Conservation (phyloP, 768 basidiomycete species). For the Lactarius tabidus region DNA sequence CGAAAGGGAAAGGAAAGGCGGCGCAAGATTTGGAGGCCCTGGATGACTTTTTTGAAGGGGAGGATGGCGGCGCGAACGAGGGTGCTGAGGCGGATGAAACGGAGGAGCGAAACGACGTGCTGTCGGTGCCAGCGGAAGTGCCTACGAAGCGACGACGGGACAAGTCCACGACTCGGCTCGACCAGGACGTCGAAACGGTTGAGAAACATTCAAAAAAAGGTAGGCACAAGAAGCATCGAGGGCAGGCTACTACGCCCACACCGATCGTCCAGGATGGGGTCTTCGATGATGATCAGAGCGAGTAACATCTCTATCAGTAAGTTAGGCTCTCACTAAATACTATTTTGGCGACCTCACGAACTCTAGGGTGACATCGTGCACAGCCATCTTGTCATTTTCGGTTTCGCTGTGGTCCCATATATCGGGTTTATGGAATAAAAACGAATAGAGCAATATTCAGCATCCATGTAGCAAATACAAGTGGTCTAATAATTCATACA, state of each 20-base stretch:
- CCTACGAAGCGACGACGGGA: conserved; percentile 1
- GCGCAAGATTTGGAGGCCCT: conserved; percentile 19
- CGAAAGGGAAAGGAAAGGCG: not conserved
- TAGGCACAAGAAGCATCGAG: conserved; percentile 1
- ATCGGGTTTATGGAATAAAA: not conserved
- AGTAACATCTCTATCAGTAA: not conserved
- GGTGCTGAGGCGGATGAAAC: not conserved
- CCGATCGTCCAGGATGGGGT: conserved; percentile 2
- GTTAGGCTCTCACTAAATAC: not conserved
- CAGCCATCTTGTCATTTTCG: not conserved
- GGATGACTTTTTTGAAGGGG: conserved; percentile 35
- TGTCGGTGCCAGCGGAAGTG: not conserved
- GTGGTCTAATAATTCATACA: not conserved
- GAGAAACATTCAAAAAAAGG: not conserved
- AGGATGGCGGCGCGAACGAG: conserved; percentile 21
- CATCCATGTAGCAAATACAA: not conserved
- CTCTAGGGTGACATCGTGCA: not conserved
- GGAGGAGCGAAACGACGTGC: not conserved
- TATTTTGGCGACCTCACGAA: not conserved
- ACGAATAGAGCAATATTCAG: not conserved
- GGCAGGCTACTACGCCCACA: not conserved
- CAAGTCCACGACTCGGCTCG: not conserved
- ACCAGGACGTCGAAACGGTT: not conserved
- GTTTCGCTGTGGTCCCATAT: not conserved
- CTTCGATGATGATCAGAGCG: conserved; percentile 7